Evolutionary conservation across 106 monocot genomes (phyloP).

Genomic region (Dendrobium officinale): DNA sequence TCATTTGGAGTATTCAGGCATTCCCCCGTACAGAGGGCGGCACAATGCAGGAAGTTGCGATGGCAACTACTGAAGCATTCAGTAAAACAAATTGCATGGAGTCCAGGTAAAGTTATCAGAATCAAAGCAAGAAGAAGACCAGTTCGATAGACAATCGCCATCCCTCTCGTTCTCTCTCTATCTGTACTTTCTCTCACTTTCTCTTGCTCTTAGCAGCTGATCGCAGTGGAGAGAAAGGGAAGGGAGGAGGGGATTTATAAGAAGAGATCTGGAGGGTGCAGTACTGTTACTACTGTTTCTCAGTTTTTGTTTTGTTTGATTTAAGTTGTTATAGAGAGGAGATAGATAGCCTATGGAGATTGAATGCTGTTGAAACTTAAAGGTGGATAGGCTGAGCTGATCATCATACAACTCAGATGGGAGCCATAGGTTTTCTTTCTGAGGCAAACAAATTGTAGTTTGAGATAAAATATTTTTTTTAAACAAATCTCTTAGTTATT

Average conservation of each 20-base stretch:
- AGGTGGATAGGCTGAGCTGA: too few relatives aligned
- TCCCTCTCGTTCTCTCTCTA: neutral
- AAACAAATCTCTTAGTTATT: too few relatives aligned
- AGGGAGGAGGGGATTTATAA: neutral
- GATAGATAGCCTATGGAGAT: too few relatives aligned
- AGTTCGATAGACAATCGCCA: neutral
- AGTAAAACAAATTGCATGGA: conserved; percentile 1
- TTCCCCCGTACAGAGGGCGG: neutral
- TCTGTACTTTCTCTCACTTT: neutral
- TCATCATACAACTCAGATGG: too few relatives aligned
- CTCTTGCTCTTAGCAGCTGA: too few relatives aligned
- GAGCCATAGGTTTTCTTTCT: too few relatives aligned
- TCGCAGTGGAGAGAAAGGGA: neutral
- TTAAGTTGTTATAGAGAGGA: too few relatives aligned
- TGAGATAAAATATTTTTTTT: too few relatives aligned
- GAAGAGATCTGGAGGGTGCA: neutral
- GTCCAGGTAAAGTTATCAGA: neutral
- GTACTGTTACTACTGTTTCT: too few relatives aligned
- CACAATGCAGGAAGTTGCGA: neutral
- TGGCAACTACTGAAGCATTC: neutral
- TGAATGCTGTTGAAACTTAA: too few relatives aligned
- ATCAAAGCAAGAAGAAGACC: neutral
- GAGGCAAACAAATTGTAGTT: too few relatives aligned
- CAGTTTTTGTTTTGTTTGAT: too few relatives aligned
- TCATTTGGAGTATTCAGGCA: neutral